Conservation (phyloP, 176 grass and related monocot species). For the Lolium multiflorum region DNA sequence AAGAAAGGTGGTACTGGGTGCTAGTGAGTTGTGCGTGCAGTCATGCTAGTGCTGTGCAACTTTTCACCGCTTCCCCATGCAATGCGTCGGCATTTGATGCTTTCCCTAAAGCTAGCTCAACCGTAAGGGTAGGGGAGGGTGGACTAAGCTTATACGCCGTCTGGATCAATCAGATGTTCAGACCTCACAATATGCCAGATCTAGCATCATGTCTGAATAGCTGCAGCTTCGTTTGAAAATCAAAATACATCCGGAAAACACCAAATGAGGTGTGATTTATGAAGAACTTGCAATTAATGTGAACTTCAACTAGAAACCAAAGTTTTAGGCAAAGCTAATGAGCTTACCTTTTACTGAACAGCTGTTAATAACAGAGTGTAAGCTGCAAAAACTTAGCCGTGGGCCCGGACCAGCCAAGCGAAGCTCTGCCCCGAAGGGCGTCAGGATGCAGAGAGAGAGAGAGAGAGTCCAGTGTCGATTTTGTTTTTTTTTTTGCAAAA, state of each 20-base stretch:
- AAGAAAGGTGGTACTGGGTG: not conserved
- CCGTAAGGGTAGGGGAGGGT: not conserved
- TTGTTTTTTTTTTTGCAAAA: not conserved
- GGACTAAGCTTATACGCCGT: not conserved
- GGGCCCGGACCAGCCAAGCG: not conserved
- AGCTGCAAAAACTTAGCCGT: not conserved
- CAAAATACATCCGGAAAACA: not conserved
- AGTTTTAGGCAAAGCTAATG: not conserved
- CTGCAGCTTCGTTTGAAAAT: not conserved
- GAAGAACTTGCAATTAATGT: not conserved
- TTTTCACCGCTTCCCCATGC: conserved; percentile 63
- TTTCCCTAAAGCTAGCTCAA: not conserved
- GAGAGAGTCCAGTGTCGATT: not conserved
- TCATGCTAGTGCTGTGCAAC: conserved; percentile 49
- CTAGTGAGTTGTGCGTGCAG: conserved; percentile 11
- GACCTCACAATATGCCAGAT: not conserved
- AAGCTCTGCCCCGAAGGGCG: too few relatives aligned
- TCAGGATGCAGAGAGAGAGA: too few relatives aligned
- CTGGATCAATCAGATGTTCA: not conserved
- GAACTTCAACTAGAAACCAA: not conserved
- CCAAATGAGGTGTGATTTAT: not conserved
- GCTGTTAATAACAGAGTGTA: not conserved
- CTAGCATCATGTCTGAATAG: not conserved
- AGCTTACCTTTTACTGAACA: not conserved
- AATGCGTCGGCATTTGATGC: not conserved